Evolutionary conservation across 2,329 filamentous ascomycete species (phyloP).

Genomic region (Aspergillus udagawae): DNA sequence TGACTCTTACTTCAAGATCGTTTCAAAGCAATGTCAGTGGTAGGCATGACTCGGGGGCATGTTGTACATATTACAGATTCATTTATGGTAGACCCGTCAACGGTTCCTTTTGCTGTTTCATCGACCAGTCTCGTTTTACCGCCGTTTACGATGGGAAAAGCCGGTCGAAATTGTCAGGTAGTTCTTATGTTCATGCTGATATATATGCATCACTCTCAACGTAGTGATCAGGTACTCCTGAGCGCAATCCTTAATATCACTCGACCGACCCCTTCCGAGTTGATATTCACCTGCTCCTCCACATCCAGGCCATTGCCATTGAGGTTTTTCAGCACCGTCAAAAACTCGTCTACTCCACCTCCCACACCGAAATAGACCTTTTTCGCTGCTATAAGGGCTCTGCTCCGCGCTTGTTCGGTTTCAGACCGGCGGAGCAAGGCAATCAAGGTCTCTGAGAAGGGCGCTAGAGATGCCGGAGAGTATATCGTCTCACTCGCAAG

Average conservation of each 20-base stretch:
- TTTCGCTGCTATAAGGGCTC: constrained; percentile 59
- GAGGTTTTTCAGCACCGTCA: constrained; percentile 28
- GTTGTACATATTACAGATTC: constrained; percentile 34
- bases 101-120: constrained; percentile 20
- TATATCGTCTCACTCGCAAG: constrained; percentile 65
- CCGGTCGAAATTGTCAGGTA: background rate
- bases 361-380: constrained; percentile 65
- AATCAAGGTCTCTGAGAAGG: constrained; percentile 55
- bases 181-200: background rate
- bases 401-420: constrained; percentile 23
- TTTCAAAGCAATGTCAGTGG: constrained; percentile 16
- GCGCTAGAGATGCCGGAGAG: constrained; percentile 49
- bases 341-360: constrained; percentile 60
- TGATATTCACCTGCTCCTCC: constrained; percentile 33
- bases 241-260: constrained; percentile 37
- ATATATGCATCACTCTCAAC: background rate
- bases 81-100: constrained; percentile 24
- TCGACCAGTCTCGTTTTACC: background rate
- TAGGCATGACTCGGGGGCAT: constrained; percentile 24
- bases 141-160: background rate
- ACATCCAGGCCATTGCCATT: constrained; percentile 24
- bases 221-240: background rate
- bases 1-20: constrained; percentile 15
- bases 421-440: constrained; percentile 44
- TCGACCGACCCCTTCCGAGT: constrained; percentile 43